A percentile compares a stretch with the other conserved stretches of the same genome.
phyloP scores from a whole-genome alignment of 768 basidiomycete genomes.

The Boletellus sp. region DNA sequence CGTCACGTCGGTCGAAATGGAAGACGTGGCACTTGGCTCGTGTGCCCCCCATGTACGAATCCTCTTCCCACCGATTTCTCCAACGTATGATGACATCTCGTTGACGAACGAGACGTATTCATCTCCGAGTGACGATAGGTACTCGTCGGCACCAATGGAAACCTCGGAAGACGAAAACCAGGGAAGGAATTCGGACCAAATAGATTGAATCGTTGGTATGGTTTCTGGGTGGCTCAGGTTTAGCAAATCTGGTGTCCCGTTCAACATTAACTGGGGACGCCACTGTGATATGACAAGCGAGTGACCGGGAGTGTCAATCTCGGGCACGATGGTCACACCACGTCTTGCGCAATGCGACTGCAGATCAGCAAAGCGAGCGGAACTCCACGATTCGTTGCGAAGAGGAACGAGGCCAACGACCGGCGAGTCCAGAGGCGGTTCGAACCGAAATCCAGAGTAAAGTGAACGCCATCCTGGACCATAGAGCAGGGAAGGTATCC shows the following conservation, averaged over 20 bases:
- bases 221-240: conserved; percentile 41
- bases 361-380: conserved; percentile 28
- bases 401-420: conserved; percentile 35
- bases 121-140: conserved; percentile 34
- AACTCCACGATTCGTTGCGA: conserved; percentile 41
- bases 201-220: conserved; percentile 39
- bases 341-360: conserved; percentile 37
- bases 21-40: conserved; percentile 35
- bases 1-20: conserved; percentile 39
- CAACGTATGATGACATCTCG: conserved; percentile 38
- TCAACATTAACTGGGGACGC: conserved; percentile 40
- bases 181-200: conserved; percentile 41
- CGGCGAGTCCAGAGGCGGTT: conserved; percentile 33
- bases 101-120: conserved; percentile 44
- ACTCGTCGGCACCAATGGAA: conserved; percentile 47
- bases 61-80: conserved; percentile 30
- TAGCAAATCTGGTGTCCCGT: conserved; percentile 34
- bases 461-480: conserved; percentile 38
- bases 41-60: conserved; percentile 43
- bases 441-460: conserved; percentile 42
- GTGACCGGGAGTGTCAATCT: conserved; percentile 44
- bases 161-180: conserved; percentile 40
- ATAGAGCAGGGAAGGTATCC: conserved; percentile 39
- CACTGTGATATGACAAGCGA: conserved; percentile 43
- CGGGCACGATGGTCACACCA: conserved; percentile 40